Base-by-base conservation (phyloP, 2,329 filamentous ascomycete genomes). In the Penicillium janthinellum region DNA sequence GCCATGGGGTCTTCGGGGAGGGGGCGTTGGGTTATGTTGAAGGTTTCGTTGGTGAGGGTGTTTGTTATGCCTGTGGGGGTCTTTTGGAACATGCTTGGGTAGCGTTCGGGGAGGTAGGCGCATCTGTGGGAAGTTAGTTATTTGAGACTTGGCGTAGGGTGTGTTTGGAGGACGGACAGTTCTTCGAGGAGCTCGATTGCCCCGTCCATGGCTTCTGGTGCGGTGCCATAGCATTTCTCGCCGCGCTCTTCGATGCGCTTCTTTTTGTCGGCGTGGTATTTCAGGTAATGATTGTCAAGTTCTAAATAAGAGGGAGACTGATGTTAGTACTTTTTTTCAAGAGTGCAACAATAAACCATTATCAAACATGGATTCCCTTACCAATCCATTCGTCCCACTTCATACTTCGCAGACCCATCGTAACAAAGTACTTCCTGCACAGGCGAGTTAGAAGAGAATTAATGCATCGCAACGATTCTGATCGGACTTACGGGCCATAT, bases 171-270 rank as follows among this genome's bases (percentile, higher is more conserved):
- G 35, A 4, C 66, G 53, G 79, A 81, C 55, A 96, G 78, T 70
- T 95, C 90, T 67, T 92, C 87, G 0, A 95, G 79, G 0, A 95
- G 82, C 73, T 96, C 91, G 28, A 91, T 77, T 0, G 90, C 90
- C 0, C 86, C 90, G 25, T 88, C 84, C 71, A 84, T 88, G 1
- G 89, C 90, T 62, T 89, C 84, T 0, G 90, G 88, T 1, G 86
- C 84, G 0, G 90, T 94, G 14, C 77, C 77, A 70, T 86, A 88
- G 77, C 89, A 91, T 73, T 89, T 90, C 0, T 75, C 62, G 0
- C 86, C 89, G 0, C 91, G 84, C 63, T 90, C 86, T 14, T 72
- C 68, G 50, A 96, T 90, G 0, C 91, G 85, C 14, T 79, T 78
- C 1, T 84, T 82, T 75, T 96, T 96, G 64, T 89, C 84, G 35